Conservation (phyloP, 2,329 filamentous ascomycete genomes). For the Trichoderma simmonsii region DNA sequence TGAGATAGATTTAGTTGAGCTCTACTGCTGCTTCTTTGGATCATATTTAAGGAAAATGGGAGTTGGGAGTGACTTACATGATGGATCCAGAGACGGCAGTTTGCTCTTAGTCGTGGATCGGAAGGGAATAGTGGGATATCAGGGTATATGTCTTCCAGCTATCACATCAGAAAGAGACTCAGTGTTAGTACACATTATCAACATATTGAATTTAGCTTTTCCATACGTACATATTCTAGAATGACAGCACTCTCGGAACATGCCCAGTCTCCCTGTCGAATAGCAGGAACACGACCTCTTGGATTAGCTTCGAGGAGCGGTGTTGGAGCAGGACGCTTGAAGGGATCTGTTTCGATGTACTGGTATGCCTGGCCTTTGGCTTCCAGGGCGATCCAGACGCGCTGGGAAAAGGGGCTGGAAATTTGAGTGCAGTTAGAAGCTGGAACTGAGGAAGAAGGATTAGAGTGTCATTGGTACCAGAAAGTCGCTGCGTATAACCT, state of each 20-base stretch:
- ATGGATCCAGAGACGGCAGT: conserved; percentile 75
- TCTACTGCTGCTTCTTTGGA: not conserved
- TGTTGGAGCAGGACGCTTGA: conserved; percentile 59
- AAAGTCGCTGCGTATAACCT: conserved; percentile 82
- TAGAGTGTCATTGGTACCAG: conserved; percentile 53
- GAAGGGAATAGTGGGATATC: conserved; percentile 62
- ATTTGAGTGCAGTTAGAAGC: not conserved
- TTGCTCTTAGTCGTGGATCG: conserved; percentile 64
- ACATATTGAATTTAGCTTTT: conserved; percentile 21
- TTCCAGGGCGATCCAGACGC: conserved; percentile 86
- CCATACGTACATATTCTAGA: conserved; percentile 69
- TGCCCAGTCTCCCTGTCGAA: conserved; percentile 76
- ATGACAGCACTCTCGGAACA: conserved; percentile 79
- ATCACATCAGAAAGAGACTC: conserved; percentile 26
- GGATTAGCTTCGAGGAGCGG: conserved; percentile 71
- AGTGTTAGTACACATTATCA: conserved; percentile 41
- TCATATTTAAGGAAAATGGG: too few relatives aligned
- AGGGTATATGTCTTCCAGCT: conserved; percentile 68
- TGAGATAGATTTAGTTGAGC: not conserved
- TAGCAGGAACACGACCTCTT: conserved; percentile 69
- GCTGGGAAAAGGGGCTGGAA: conserved; percentile 73
- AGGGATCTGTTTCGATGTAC: conserved; percentile 82
- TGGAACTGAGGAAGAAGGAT: not conserved
- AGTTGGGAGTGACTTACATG: conserved; percentile 53
- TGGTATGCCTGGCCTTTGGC: conserved; percentile 75